These are phyloP conservation scores for Odontarrhena argentea DNA, from an alignment of 345 rosid genomes.

Conservation along the genomic window DNA sequence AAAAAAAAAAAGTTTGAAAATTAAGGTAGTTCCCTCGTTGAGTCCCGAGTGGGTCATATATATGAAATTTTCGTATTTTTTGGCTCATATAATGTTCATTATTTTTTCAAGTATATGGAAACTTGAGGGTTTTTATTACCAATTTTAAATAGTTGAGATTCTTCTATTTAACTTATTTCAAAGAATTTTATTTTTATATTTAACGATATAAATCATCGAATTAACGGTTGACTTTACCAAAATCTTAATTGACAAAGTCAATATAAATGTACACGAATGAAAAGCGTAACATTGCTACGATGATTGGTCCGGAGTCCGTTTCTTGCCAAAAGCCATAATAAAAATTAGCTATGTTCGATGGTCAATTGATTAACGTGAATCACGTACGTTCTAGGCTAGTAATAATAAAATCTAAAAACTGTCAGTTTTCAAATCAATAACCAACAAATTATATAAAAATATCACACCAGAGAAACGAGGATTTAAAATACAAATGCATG, in stretches of 20 bases:
- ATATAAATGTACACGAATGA: too few species aligned
- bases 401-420: conserved; percentile 4
- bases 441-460: conserved; percentile 1
- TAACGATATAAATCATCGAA: too few species aligned
- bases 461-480: conserved; percentile 27
- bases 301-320: conserved; percentile 12
- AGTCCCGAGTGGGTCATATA: not conserved
- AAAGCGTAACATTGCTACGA: not conserved
- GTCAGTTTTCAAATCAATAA: conserved; percentile 16
- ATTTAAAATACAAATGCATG: not conserved
- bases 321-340: not conserved
- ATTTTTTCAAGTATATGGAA: too few species aligned
- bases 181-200: too few species aligned
- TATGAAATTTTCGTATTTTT: too few species aligned
- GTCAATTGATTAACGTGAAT: conserved; percentile 24
- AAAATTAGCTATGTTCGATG: conserved; percentile 7
- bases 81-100: too few species aligned
- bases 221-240: too few species aligned
- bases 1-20: too few species aligned
- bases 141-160: too few species aligned
- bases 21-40: conserved; percentile 18
- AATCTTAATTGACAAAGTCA: too few species aligned
- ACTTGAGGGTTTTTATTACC: too few species aligned
- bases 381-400: conserved; percentile 13
- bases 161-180: too few species aligned